These are phyloP conservation scores for Fusarium hainanense DNA, from an alignment of 2,329 filamentous ascomycete genomes.

Conservation along the genomic window DNA sequence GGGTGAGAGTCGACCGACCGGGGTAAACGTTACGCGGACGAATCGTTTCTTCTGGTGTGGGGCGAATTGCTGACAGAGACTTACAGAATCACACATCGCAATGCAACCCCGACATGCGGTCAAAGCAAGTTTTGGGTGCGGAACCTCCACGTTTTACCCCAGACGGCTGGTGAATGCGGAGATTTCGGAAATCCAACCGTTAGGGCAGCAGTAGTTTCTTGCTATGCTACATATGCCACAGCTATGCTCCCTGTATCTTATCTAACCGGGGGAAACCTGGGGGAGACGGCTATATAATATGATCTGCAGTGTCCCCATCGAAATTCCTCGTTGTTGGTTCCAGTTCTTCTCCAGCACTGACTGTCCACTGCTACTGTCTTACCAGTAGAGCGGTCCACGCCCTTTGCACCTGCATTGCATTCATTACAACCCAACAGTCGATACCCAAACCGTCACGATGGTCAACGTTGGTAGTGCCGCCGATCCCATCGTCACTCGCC, in stretches of 20 bases:
- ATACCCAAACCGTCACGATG: constrained; percentile 19
- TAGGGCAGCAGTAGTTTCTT: background rate
- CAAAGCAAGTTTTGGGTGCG: constrained; percentile 13
- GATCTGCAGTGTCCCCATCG: constrained; percentile 21
- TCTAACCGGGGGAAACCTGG: background rate
- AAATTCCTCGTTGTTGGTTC: background rate
- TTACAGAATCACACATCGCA: constrained; percentile 10
- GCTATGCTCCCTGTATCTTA: constrained; percentile 6
- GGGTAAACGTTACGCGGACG: background rate
- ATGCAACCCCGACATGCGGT: constrained; percentile 18
- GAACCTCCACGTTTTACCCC: constrained; percentile 31
- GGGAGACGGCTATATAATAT: constrained; percentile 22
- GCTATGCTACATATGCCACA: background rate
- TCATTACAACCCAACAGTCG: background rate
- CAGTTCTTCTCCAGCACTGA: background rate
- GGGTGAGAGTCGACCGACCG: constrained; percentile 10
- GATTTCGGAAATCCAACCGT: constrained; percentile 22
- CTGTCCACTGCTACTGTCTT: background rate
- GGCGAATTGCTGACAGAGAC: constrained; percentile 6
- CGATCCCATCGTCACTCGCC: constrained; percentile 48
- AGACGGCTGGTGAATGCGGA: constrained; percentile 24
- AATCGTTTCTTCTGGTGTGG: constrained; percentile 4
- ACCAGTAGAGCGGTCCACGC: background rate
- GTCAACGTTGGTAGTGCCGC: constrained; percentile 36
- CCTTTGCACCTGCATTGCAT: background rate